phyloP scores from a whole-genome alignment of 441 rosid genomes.

The Euphorbia celastroides region DNA sequence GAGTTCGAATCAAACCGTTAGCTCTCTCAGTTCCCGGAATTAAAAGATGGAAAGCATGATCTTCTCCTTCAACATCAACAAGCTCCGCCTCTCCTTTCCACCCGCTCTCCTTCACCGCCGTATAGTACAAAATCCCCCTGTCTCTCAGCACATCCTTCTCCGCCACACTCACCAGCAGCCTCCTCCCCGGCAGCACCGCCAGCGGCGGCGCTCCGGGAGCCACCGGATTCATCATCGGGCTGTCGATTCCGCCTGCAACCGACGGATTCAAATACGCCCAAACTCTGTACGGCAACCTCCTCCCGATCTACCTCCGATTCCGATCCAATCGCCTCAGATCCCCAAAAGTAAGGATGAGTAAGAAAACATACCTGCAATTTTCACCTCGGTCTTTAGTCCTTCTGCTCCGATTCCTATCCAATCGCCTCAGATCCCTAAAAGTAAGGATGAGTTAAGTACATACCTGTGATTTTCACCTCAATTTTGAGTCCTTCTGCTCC shows the following conservation, averaged over 20 bases:
- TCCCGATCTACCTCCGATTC: constrained; percentile 20
- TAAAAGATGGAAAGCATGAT: constrained; percentile 10
- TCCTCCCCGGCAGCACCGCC: constrained; percentile 7
- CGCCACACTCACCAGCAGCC: constrained; percentile 26
- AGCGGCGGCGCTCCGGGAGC: constrained; percentile 23
- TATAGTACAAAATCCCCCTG: constrained; percentile 25
- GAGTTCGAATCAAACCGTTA: background rate
- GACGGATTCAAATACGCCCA: constrained; percentile 26
- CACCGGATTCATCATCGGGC: constrained; percentile 29
- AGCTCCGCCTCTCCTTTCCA: constrained; percentile 30
- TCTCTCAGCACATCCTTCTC: constrained; percentile 28
- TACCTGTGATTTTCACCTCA: constrained; percentile 20
- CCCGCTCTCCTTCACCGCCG: constrained; percentile 18
- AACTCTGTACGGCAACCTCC: background rate
- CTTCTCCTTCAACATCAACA: constrained; percentile 23
- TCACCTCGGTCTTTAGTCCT: constrained; percentile 11
- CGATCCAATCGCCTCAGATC: constrained; percentile 24
- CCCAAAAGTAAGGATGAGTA: constrained; percentile 37
- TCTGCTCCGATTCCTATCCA: constrained; percentile 23
- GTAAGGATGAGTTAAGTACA: constrained; percentile 30
- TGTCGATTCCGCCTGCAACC: constrained; percentile 20
- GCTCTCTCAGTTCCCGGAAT: constrained; percentile 1
- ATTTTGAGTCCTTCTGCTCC: constrained; percentile 15
- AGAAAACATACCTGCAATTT: constrained; percentile 21
- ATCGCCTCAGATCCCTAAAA: constrained; percentile 31